Conservation (phyloP, 495 filamentous ascomycete genomes). For the Cairneyella variabilis region DNA sequence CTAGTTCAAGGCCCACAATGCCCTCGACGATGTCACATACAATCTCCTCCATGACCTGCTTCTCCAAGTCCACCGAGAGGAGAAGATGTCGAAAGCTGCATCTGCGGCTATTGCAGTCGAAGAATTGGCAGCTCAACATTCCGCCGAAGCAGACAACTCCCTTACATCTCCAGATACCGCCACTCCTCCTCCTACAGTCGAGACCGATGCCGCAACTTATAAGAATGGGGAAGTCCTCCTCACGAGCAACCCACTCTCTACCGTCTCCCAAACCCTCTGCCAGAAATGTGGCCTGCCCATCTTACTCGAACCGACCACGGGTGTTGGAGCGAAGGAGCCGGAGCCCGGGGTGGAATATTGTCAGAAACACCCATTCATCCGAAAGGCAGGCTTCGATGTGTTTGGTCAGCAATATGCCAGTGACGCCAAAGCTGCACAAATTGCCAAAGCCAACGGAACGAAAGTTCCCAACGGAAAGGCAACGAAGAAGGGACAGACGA, state of each 20-base stretch:
- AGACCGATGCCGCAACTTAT: constrained; percentile 68
- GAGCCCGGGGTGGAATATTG: constrained; percentile 69
- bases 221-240: constrained; percentile 68
- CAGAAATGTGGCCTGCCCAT: constrained; percentile 62
- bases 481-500: no score
- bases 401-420: no score
- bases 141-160: constrained; percentile 28
- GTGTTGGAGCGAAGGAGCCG: constrained; percentile 54
- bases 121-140: constrained; percentile 39
- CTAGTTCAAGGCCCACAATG: constrained; percentile 41
- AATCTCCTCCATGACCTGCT: constrained; percentile 70
- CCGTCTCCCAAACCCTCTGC: constrained; percentile 61
- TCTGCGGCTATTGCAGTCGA: constrained; percentile 70
- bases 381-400: no score
- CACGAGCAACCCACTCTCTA: constrained; percentile 72
- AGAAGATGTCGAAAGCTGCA: constrained; percentile 66
- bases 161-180: constrained; percentile 29
- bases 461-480: no score
- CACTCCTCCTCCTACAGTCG: constrained; percentile 37
- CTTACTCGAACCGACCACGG: constrained; percentile 59
- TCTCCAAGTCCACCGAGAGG: constrained; percentile 67
- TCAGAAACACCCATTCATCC: constrained; percentile 69
- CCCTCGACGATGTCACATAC: constrained; percentile 66
- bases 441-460: no score
- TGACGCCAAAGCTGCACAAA: no score